Percentiles rank a stretch among this genome's conserved stretches.
Conservation (phyloP, 2,329 filamentous ascomycete genomes). For the Acarospora socialis region DNA sequence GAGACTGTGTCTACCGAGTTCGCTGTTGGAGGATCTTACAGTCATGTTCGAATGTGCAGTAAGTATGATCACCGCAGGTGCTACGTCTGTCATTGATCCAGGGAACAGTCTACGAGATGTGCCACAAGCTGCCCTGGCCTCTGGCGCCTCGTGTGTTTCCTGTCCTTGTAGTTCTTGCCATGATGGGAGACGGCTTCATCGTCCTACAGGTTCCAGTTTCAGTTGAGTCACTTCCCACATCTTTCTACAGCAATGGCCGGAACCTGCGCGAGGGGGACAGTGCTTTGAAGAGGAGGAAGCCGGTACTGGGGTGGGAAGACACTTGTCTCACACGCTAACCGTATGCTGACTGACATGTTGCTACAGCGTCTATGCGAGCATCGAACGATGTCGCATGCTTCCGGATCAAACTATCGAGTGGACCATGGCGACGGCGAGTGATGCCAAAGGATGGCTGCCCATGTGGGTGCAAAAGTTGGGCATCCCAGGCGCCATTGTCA, state of each 20-base stretch:
- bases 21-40: conserved; percentile 9
- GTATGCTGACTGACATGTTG: conserved; percentile 6
- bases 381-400: conserved; percentile 45
- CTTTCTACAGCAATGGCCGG: conserved; percentile 18
- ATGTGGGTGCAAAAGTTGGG: conserved; percentile 50
- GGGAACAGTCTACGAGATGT: conserved; percentile 20
- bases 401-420: conserved; percentile 43
- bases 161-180: conserved; percentile 19
- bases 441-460: conserved; percentile 54
- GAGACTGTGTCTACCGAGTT: conserved; percentile 6
- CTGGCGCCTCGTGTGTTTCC: conserved; percentile 19
- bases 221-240: conserved; percentile 11
- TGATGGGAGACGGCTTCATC: conserved; percentile 15
- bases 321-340: neutral
- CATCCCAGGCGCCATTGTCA: conserved; percentile 48
- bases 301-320: conserved; percentile 15
- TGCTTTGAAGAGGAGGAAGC: conserved; percentile 15
- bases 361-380: conserved; percentile 42
- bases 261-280: conserved; percentile 16
- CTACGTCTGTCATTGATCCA: conserved; percentile 4
- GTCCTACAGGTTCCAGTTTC: conserved; percentile 20
- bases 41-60: conserved; percentile 13
- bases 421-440: conserved; percentile 63
- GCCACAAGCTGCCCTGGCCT: conserved; percentile 17
- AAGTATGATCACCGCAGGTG: conserved; percentile 2